Conservation (phyloP, 768 basidiomycete genomes). For the Amyloporia xantha region DNA sequence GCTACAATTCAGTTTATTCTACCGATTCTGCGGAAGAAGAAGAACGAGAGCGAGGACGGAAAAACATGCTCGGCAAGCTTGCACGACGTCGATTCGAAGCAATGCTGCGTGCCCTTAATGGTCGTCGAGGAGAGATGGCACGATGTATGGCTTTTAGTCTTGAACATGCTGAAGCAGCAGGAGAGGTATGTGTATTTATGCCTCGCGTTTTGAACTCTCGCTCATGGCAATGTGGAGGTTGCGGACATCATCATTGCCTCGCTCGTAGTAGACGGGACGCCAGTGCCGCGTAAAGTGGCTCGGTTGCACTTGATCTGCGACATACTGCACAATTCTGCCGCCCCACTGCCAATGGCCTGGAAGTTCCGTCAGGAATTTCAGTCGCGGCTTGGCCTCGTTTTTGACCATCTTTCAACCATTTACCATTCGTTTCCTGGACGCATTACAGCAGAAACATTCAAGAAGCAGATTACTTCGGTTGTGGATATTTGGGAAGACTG, state of each 20-base stretch:
- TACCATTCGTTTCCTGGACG: constrained; percentile 94
- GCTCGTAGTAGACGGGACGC: constrained; percentile 81
- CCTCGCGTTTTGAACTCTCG: not conserved
- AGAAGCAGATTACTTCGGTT: constrained; percentile 81
- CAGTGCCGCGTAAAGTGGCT: constrained; percentile 96
- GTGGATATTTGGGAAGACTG: constrained; percentile 98
- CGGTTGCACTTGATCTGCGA: constrained; percentile 95
- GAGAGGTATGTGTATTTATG: constrained; percentile 51
- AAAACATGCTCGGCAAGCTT: constrained; percentile 69
- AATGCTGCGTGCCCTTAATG: constrained; percentile 82
- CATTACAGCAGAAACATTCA: constrained; percentile 95
- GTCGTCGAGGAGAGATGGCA: constrained; percentile 85
- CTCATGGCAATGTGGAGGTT: constrained; percentile 43
- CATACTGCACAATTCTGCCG: constrained; percentile 95
- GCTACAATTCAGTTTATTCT: constrained; percentile 83
- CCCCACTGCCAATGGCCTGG: constrained; percentile 93
- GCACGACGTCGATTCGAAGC: constrained; percentile 84
- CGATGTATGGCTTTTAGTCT: constrained; percentile 96
- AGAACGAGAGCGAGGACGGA: constrained; percentile 76
- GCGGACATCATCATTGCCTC: constrained; percentile 88
- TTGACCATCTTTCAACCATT: constrained; percentile 91
- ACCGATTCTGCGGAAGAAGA: constrained; percentile 94
- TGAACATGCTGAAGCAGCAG: constrained; percentile 93
- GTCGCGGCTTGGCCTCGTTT: constrained; percentile 82
- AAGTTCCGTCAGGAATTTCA: constrained; percentile 96